Evolutionary conservation across 208 protist species (phyloP), one percentile per base, ranked within the genome.

Genomic region (Leishmania tarentolae): DNA sequence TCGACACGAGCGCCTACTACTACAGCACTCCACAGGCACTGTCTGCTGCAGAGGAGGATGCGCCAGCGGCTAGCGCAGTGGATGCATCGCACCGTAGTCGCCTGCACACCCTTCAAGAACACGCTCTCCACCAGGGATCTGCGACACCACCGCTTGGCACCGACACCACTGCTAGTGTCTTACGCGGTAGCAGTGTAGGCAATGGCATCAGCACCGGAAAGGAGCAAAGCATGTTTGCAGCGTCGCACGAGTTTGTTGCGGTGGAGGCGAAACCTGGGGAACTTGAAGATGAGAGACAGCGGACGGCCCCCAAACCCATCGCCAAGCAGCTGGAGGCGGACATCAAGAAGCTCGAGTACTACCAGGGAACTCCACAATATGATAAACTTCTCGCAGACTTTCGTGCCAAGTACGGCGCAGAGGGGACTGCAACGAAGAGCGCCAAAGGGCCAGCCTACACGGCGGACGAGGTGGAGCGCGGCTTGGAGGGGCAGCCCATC

Each of bases 281-380:
- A 53, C 31, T 57, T 3, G 86, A 81, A n/a, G 81, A 80, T 28
- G 83, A 76, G 81, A 52, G 24, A 80, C 83, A 72, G 72, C 80
- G 57, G 7, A 59, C 57, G 53, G 52, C 68, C 44, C 79, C 75
- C 44, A 83, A 74, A 75, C 81, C 75, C 50, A 76, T 44, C 3
- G 84, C 76, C 31, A 86, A 89, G 68, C 86, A 93, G 78, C 88
- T 97, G 57, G 85, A 94, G 74, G 31, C 87, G 52, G 94, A 96
- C 75, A 85, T 96, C 74, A 92, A 93, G 78, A 93, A 92, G 75
- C 87, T 97, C 28, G 94, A 95, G 83, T 95, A 95, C 82, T 96
- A 94, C 84, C 83, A 92, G 70, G 94, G 94, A 42, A 91, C 90
- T 11, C 86, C 91, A 42, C 84, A 96, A 73, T 96, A 95, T 84